These are phyloP conservation scores for Excoecaria agallocha DNA, from an alignment of 345 rosid genomes.

Conservation along the genomic window DNA sequence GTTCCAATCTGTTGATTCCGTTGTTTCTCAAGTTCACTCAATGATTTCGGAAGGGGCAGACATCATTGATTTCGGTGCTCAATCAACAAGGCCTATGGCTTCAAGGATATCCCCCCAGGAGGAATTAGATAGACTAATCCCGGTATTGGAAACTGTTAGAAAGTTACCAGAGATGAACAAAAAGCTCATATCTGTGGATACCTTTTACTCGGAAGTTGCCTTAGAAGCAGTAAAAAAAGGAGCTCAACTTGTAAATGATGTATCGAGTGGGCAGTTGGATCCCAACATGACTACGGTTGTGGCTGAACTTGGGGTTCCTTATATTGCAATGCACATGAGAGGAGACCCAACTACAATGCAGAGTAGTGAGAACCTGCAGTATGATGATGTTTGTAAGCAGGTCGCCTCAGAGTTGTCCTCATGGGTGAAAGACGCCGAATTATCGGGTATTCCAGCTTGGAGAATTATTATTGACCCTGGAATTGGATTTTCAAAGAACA, in stretches of 20 bases:
- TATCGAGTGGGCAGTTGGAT: slow-evolving; percentile 77
- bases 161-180: slow-evolving; percentile 83
- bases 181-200: slow-evolving; percentile 76
- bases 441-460: slow-evolving; percentile 86
- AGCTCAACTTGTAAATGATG: slow-evolving; percentile 84
- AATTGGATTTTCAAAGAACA: slow-evolving; percentile 81
- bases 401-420: slow-evolving; percentile 69
- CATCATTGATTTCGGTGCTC: slow-evolving; percentile 84
- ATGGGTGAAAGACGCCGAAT: slow-evolving; percentile 61
- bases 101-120: slow-evolving; percentile 58
- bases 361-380: slow-evolving; percentile 62
- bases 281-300: slow-evolving; percentile 63
- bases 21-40: slow-evolving; percentile 58
- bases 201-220: slow-evolving; percentile 85
- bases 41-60: slow-evolving; percentile 83
- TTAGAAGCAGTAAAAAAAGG: slow-evolving; percentile 68
- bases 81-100: slow-evolving; percentile 90
- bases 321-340: slow-evolving; percentile 92
- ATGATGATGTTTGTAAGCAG: slow-evolving; percentile 61
- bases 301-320: slow-evolving; percentile 66
- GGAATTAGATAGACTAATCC: slow-evolving; percentile 69
- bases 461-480: slow-evolving; percentile 87
- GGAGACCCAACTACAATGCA: slow-evolving; percentile 91
- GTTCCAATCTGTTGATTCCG: slow-evolving; percentile 61
- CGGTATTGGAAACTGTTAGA: slow-evolving; percentile 62